phyloP scores from a whole-genome alignment of 1,284 basidiomycete genomes.

The Sanguinoderma infundibulare region DNA sequence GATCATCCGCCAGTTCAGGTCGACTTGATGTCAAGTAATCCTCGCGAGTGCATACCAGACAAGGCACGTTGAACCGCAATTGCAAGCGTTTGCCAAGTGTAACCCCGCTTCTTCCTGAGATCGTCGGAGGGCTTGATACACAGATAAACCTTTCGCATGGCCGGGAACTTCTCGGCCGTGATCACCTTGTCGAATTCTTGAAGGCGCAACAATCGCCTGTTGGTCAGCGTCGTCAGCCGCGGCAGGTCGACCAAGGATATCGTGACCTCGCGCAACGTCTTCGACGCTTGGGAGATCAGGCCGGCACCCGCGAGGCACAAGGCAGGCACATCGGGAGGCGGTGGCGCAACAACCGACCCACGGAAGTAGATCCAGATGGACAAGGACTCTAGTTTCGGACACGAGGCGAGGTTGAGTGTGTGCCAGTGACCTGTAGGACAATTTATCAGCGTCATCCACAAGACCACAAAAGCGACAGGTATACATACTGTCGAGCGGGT shows the following conservation, averaged over 20 bases:
- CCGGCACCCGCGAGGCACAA: background rate
- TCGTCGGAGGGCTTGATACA: too few relatives aligned
- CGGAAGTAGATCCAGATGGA: background rate
- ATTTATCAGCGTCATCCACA: background rate
- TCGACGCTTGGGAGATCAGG: background rate
- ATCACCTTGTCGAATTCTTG: constrained; percentile 1
- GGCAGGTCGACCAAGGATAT: background rate
- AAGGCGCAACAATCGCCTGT: background rate
- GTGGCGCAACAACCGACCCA: background rate
- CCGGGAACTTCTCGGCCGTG: background rate
- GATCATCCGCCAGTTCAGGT: too few relatives aligned
- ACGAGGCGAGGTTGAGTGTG: background rate
- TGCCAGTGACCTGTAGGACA: background rate
- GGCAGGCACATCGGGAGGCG: background rate
- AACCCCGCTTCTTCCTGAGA: too few relatives aligned
- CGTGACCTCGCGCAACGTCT: background rate
- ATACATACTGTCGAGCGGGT: background rate
- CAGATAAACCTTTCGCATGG: background rate
- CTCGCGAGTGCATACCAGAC: too few relatives aligned
- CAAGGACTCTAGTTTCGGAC: background rate
- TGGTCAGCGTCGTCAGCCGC: background rate
- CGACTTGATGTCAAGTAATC: too few relatives aligned
- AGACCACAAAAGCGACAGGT: background rate
- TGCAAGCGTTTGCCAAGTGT: too few relatives aligned
- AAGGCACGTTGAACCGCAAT: too few relatives aligned